Base-by-base conservation (phyloP, 2,329 filamentous ascomycete species). In the Colletotrichum plurivorum region DNA sequence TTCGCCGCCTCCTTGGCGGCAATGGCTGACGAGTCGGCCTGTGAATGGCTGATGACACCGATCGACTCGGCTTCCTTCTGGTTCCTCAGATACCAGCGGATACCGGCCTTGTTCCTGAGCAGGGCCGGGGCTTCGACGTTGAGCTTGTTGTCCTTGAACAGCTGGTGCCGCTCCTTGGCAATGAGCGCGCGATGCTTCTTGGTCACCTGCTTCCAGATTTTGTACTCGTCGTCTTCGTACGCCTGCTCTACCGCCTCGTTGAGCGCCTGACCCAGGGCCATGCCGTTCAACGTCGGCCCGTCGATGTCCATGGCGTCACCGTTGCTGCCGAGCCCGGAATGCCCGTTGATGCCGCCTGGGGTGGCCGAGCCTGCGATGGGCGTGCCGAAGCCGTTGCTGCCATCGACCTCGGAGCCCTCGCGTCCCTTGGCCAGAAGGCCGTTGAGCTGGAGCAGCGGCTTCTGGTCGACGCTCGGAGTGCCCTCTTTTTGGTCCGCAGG, bases 141-240 rank as follows among this genome's bases (percentile, higher is more conserved):
- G 57, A 99, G 85, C 75, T 91, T 93, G 75, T 94, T 92, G 58
- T 92, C 93, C 70, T 92, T 92, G 82, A 99, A 97, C 15, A 99
- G 88, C 46, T 93, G 89, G 79, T 94, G 91, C 39, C 96, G 89
- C 77, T 97, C 94, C 72, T 95, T 94, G 68, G 96, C 93, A 61
- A 95, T 90, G 25, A 92, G 84, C 4, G 96, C 96, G 71, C 96
- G 91, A 76, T 97, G 95, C 78, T 96, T 98, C 82, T 98, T 98
- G 2, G 96, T 99, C 48, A 97, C 94, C 80, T 98, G 95, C 83
- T 98, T 99, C 96, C 97, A 99, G 43, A 96, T 93, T 78, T 97
- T 97, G 82, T 96, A 97, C 77, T 98, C 95, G 67, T 98, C 95
- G 74, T 98, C 95, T 74, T 97, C 90, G 73, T 94, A 94, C 13